Percentiles rank a stretch among this genome's conserved stretches.
Evolutionary conservation across 306 rosid genomes (phyloP).

Genomic region (Rosa chinensis): DNA sequence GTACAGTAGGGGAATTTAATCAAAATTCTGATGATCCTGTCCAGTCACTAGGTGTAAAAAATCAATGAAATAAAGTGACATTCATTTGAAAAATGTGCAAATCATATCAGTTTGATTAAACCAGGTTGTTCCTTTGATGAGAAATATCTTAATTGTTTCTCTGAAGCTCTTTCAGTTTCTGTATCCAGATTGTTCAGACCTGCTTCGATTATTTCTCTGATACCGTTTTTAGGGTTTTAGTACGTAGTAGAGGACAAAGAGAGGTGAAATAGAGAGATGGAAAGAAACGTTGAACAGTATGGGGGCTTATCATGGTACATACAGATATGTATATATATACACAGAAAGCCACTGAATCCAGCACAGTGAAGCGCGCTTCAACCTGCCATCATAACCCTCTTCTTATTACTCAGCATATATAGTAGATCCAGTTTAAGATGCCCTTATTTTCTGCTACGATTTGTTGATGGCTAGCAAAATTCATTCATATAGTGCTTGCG

Average conservation of each 20-base stretch:
- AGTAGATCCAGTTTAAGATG: neutral
- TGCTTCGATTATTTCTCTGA: neutral
- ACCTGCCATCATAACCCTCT: neutral
- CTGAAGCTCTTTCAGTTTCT: neutral
- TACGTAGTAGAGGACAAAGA: neutral
- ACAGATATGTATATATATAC: neutral
- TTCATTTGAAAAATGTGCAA: slow-evolving; percentile 9
- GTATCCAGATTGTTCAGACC: neutral
- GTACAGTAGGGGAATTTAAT: neutral
- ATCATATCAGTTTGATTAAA: neutral
- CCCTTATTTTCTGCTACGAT: neutral
- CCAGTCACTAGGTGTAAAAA: neutral
- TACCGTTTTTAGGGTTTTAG: neutral
- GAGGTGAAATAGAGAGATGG: neutral
- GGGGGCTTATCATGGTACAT: neutral
- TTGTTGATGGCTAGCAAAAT: neutral
- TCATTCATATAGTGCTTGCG: neutral
- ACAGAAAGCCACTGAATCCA: neutral
- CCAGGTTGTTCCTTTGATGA: neutral
- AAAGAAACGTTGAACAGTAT: neutral
- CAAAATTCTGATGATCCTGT: neutral
- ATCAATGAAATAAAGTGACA: neutral
- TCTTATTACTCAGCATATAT: neutral
- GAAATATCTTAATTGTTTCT: neutral
- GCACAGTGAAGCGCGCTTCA: neutral